These are phyloP conservation scores for Alternaria solani DNA, from an alignment of 2,329 filamentous ascomycete species.

Conservation along the genomic window DNA sequence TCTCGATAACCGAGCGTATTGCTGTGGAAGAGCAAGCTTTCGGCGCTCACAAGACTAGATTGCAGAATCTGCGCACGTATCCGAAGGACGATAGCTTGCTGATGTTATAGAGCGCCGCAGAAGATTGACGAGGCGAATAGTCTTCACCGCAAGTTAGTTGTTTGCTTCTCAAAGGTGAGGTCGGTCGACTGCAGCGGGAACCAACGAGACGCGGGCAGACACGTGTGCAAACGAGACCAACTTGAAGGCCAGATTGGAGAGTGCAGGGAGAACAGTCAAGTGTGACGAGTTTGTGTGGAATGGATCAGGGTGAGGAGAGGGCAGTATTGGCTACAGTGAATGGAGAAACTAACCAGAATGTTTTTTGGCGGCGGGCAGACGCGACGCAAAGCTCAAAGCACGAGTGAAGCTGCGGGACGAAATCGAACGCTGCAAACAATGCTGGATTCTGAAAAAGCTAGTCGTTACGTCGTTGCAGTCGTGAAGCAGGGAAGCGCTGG, in stretches of 20 bases:
- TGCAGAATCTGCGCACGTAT: constrained; percentile 43
- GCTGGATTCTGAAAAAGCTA: constrained; percentile 49
- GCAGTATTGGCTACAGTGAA: constrained; percentile 2
- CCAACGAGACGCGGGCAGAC: constrained; percentile 38
- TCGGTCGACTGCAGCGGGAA: constrained; percentile 30
- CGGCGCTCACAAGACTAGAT: constrained; percentile 38
- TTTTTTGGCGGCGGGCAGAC: constrained; percentile 22
- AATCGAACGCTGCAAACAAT: constrained; percentile 52
- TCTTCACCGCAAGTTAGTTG: constrained; percentile 48
- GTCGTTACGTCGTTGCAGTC: constrained; percentile 54
- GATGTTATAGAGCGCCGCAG: constrained; percentile 38
- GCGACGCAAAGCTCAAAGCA: constrained; percentile 21
- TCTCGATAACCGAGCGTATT: constrained; percentile 38
- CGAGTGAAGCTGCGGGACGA: constrained; percentile 22
- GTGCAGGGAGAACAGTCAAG: constrained; percentile 13
- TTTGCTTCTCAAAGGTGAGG: constrained; percentile 39
- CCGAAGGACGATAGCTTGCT: constrained; percentile 35
- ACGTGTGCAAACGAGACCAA: constrained; percentile 43
- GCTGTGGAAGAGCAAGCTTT: constrained; percentile 22
- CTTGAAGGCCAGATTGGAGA: constrained; percentile 15
- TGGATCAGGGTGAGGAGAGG: background rate
- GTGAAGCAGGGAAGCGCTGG: constrained; percentile 40
- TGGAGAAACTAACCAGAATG: constrained; percentile 28
- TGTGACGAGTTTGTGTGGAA: background rate
- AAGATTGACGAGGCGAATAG: constrained; percentile 26